Conservation (phyloP, 2,329 filamentous ascomycete species). For the Neonectria coccinea region DNA sequence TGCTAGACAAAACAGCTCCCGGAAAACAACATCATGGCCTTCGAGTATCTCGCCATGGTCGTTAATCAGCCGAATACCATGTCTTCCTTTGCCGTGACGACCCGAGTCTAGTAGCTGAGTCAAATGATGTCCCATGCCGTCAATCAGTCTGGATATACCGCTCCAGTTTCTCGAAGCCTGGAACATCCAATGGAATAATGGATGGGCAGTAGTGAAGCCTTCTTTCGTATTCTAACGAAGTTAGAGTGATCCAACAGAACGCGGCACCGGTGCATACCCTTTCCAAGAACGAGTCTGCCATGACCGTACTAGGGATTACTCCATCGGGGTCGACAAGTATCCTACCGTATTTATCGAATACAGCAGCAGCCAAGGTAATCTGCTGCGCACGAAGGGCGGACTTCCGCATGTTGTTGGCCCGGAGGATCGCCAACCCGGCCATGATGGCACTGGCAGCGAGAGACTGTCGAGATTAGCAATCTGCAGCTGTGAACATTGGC, state of each 20-base stretch:
- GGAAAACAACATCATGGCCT: constrained; percentile 81
- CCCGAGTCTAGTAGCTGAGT: constrained; percentile 55
- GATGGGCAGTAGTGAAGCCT: constrained; percentile 80
- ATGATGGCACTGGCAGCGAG: constrained; percentile 70
- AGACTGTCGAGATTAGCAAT: constrained; percentile 57
- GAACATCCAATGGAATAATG: constrained; percentile 89
- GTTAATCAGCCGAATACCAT: constrained; percentile 58
- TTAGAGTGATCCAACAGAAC: constrained; percentile 23
- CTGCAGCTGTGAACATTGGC: background rate
- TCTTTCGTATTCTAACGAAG: constrained; percentile 66
- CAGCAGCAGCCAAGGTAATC: constrained; percentile 68
- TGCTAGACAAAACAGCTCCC: constrained; percentile 85
- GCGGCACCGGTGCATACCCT: constrained; percentile 55
- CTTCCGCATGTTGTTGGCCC: constrained; percentile 63
- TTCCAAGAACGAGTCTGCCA: constrained; percentile 81
- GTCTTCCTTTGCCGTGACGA: constrained; percentile 35
- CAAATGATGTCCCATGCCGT: constrained; percentile 78
- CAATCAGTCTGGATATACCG: constrained; percentile 74
- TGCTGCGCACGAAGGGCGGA: constrained; percentile 72
- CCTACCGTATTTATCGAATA: constrained; percentile 75
- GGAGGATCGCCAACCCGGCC: constrained; percentile 65
- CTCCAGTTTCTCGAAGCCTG: constrained; percentile 83
- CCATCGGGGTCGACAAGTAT: constrained; percentile 78
- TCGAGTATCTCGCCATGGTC: constrained; percentile 69
- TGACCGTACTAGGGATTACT: constrained; percentile 77